Evolutionary conservation across 441 rosid species (phyloP), one percentile per base, ranked within the genome.

Genomic region (Mallotus japonicus): DNA sequence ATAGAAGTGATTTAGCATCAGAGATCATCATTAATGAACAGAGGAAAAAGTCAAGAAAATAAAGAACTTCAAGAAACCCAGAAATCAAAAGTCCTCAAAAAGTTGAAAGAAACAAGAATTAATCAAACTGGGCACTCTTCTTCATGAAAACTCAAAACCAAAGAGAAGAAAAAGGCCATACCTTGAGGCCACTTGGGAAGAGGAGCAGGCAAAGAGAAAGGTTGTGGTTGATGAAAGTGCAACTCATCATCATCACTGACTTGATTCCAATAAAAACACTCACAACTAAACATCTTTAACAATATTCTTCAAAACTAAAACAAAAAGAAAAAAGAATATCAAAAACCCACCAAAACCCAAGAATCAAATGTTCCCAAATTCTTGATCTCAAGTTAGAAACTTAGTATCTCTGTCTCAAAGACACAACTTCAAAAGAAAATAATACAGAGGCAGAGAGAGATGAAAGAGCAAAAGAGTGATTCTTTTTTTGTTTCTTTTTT

Each of bases 151-250:
- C 49, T 44, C 12, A 7, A 7, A 44, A 49, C 11, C 0, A 32
- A 59, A n/a, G 32, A 16, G 73, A 61, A 19, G 11, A 40, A 58
- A 34, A 46, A 37, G 40, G 40, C 10, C 17, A 81, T 76, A 92
- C 98, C 97, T 74, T 75, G 85, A 75, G 97, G 93, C 93, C 97
- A 91, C 4, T 75, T 74, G 53, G 97, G 92, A 60, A 87, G 77
- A 8, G 90, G 82, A 44, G 89, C 76, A 34, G 91, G 97, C 75
- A 92, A 87, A 67, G 87, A 88, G 86, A 81, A 87, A 63, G 87
- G 67, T 59, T 82, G 72, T 10, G 85, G 90, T 65, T 79, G 75
- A 1, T 77, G 60, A 62, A 56, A 67, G 59, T 62, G 50, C 20
- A 63, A 68, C 32, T 83, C 85, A 11, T 54, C 70, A 44, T 74